Conservation (phyloP, 176 grass and related monocot genomes). For the Otatea glauca region DNA sequence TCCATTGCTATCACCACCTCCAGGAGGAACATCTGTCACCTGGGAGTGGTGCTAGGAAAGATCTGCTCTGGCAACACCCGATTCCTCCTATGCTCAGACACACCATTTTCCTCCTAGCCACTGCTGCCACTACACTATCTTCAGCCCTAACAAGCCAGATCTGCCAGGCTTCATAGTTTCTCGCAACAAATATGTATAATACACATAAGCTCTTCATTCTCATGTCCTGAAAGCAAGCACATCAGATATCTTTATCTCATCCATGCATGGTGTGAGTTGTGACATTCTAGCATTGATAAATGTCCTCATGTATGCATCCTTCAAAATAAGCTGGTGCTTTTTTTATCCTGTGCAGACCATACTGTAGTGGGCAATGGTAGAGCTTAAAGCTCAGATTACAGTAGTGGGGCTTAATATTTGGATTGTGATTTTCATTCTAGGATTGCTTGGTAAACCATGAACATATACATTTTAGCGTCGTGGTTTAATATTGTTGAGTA, state of each 20-base stretch:
- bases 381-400: neutral
- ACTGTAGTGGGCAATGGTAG: neutral
- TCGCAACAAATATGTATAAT: neutral
- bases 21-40: neutral
- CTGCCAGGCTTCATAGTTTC: neutral
- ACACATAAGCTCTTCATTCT: slow-evolving; percentile 1
- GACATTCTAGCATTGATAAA: neutral
- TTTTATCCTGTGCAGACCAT: neutral
- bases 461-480: neutral
- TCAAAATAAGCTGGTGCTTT: slow-evolving; percentile 31
- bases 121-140: neutral
- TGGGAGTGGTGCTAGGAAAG: neutral
- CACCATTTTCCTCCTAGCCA: neutral
- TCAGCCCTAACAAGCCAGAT: slow-evolving; percentile 10
- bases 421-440: slow-evolving; percentile 16
- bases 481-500: neutral
- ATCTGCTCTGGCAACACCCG: neutral
- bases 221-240: slow-evolving; percentile 15
- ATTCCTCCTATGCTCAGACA: neutral
- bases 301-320: neutral
- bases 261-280: neutral
- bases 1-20: neutral
- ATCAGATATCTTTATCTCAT: neutral
- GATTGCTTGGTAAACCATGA: neutral
- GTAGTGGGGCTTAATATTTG: neutral